Percentiles rank a stretch among this genome's conserved stretches.
Conservation (phyloP, 148 eudicot species). For the Drosera capensis region DNA sequence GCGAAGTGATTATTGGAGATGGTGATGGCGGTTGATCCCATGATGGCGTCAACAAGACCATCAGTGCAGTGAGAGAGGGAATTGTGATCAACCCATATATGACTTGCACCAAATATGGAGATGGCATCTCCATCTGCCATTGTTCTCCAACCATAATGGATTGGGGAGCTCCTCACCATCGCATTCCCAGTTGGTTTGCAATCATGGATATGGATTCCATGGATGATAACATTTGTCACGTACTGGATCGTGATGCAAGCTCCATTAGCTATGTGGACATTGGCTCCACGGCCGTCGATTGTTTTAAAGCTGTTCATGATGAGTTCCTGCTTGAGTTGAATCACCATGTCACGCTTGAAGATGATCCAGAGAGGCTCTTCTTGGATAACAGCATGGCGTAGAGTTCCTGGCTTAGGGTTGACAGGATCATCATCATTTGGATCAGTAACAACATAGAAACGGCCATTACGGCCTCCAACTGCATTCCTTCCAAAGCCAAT, state of each 20-base stretch:
- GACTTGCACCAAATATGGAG: neutral
- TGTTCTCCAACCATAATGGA: neutral
- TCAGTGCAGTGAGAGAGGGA: slow-evolving; percentile 3
- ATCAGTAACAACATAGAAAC: slow-evolving; percentile 2
- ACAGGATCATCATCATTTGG: slow-evolving; percentile 3
- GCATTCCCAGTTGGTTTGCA: slow-evolving; percentile 5
- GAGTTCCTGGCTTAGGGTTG: slow-evolving; percentile 7
- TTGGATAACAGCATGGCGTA: slow-evolving; percentile 4
- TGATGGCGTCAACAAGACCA: slow-evolving; percentile 7
- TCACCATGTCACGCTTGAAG: slow-evolving; percentile 4
- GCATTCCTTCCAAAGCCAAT: slow-evolving; percentile 6
- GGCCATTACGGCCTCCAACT: neutral
- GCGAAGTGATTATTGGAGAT: slow-evolving; percentile 5
- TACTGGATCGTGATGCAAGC: slow-evolving; percentile 3
- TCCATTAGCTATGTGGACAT: slow-evolving; percentile 4
- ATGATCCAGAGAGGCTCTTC: slow-evolving; percentile 7
- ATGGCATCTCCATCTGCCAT: slow-evolving; percentile 7
- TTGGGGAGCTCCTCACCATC: slow-evolving; percentile 4
- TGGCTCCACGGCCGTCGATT: slow-evolving; percentile 6
- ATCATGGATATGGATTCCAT: slow-evolving; percentile 7
- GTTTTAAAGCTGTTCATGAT: slow-evolving; percentile 4
- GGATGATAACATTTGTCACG: slow-evolving; percentile 4
- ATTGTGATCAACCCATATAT: slow-evolving; percentile 6
- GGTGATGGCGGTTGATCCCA: slow-evolving; percentile 7
- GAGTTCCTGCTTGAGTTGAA: slow-evolving; percentile 4